Base-by-base conservation (phyloP, 306 rosid species). In the Phaseolus lunatus region DNA sequence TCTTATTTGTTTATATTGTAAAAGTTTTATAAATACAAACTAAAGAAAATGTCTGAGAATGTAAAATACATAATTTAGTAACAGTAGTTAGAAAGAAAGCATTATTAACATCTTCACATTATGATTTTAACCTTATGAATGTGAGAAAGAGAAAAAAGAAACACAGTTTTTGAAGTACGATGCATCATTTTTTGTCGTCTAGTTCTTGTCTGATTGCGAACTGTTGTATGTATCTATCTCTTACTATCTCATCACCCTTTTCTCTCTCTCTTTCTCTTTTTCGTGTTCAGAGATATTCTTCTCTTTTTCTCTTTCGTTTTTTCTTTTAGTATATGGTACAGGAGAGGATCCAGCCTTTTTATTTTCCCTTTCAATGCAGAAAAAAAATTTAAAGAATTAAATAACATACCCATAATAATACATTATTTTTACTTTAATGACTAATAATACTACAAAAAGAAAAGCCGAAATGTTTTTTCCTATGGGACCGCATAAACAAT, bases 151-250 rank as follows among this genome's bases (percentile, higher is more conserved):
- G 37, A 73, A 49, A 70, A 68, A 53, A 41, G 71, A 75, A 83
- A 75, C 75, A 69, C 69, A 33, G 57, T 69, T 69, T 27, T 74
- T n/a, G 31, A 33, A 33, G 78, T 22, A 54, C 24, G 54, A 52
- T 54, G 47, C 37, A 72, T 71, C 27, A 20, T 45, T 22, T 76
- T 76, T 84, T 84, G 73, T 84, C 85, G 75, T 81, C 18, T 84
- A 77, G 78, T 49, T 72, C 22, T 76, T 80, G 87, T 77, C 64
- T 13, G 27, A 63, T 80, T 24, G 75, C 27, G 64, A 47, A 12
- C 70, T 61, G 48, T 9, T 78, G 57, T 69, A 2, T 39, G 44
- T 9, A 9, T 9, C 3, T 39, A 48, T 39, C 35, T 45, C 39
- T 26, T 13, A 22, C 14, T 16, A 52, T 54, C 67, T 62, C 33